phyloP scores from a whole-genome alignment of 2,329 filamentous ascomycete species.

The Colletotrichum kahawae region DNA sequence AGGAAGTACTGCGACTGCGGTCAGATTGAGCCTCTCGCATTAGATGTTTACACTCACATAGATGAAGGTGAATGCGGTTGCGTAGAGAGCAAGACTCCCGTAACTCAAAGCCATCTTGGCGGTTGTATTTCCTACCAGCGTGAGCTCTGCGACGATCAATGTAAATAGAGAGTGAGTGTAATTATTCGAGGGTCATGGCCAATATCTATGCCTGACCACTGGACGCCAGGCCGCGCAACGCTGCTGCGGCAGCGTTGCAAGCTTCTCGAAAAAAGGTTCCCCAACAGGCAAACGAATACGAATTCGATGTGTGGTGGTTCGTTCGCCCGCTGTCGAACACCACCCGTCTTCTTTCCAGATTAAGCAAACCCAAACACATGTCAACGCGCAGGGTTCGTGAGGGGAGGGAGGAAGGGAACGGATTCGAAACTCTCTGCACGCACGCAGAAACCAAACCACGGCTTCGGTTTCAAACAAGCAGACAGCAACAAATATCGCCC shows the following conservation, averaged over 20 bases:
- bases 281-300: conserved; percentile 7
- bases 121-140: neutral
- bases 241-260: neutral
- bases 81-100: neutral
- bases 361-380: neutral
- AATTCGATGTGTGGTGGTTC: neutral
- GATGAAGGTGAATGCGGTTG: neutral
- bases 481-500: neutral
- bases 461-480: neutral
- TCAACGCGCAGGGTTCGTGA: neutral
- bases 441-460: neutral
- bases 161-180: neutral
- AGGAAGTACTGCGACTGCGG: neutral
- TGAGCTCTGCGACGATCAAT: neutral
- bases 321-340: neutral
- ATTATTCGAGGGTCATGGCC: neutral
- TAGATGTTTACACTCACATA: neutral
- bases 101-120: neutral
- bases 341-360: neutral
- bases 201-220: neutral
- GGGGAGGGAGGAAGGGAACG: neutral
- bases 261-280: neutral
- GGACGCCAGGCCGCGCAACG: neutral
- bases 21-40: neutral
- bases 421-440: conserved; percentile 4